Percentiles rank a stretch among this genome's conserved stretches.
Conservation (phyloP, 176 grass and related monocot species). For the Ensete ventricosum region DNA sequence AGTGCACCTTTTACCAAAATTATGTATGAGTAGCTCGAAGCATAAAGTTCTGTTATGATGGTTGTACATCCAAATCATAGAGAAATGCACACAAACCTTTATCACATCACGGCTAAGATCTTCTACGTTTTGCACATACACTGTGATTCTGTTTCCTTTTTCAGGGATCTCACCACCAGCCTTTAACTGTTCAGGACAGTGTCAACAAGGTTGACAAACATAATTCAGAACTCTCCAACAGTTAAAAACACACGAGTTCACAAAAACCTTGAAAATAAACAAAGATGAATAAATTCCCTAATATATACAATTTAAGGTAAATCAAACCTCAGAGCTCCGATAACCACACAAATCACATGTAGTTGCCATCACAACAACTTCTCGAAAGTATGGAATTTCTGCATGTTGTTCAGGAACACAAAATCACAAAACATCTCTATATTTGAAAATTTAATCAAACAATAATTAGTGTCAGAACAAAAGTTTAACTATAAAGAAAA, state of each 20-base stretch:
- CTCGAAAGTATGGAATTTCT: slow-evolving; percentile 96
- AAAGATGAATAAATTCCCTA: no score
- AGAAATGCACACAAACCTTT: slow-evolving; percentile 48
- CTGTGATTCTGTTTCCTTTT: slow-evolving; percentile 72
- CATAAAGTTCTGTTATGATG: neutral
- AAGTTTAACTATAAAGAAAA: neutral
- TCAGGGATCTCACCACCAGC: slow-evolving; percentile 81
- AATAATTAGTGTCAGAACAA: neutral
- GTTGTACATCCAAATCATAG: neutral
- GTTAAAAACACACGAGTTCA: slow-evolving; percentile 1
- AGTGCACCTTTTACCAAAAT: no score
- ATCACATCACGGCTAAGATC: slow-evolving; percentile 97
- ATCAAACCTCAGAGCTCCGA: slow-evolving; percentile 85
- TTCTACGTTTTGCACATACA: slow-evolving; percentile 40
- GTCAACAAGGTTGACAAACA: slow-evolving; percentile 11
- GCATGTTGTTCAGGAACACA: slow-evolving; percentile 28
- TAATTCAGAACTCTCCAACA: neutral
- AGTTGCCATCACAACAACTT: slow-evolving; percentile 91
- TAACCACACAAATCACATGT: slow-evolving; percentile 80
- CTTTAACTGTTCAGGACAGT: slow-evolving; percentile 60
- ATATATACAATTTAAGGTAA: neutral
- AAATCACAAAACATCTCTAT: neutral
- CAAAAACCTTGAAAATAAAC: neutral
- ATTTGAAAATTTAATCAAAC: neutral
- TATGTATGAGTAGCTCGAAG: neutral